A percentile compares a stretch with the other conserved stretches of the same genome.
Evolutionary conservation across 192 early-diverging fungal genomes (phyloP).

Genomic region (Coemansia sp.): DNA sequence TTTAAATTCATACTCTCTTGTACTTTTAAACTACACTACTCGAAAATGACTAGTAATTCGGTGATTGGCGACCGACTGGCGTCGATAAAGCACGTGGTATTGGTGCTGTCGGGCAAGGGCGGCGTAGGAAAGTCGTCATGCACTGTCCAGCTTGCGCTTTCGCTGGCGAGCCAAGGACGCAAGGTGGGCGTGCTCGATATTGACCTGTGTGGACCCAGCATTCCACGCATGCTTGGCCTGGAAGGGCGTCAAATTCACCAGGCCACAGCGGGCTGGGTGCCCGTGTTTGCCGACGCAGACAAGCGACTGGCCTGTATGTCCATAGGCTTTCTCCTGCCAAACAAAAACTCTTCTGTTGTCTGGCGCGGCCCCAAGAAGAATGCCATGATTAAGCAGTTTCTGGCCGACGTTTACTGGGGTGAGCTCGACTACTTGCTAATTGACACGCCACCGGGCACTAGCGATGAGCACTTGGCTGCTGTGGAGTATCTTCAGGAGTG

Average conservation of each 20-base stretch:
- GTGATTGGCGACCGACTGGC: constrained; percentile 41
- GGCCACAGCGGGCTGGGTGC: constrained; percentile 84
- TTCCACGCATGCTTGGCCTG: constrained; percentile 93
- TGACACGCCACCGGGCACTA: constrained; percentile 97
- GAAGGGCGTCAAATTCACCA: constrained; percentile 87
- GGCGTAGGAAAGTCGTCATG: constrained; percentile 96
- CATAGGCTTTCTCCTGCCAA: constrained; percentile 87
- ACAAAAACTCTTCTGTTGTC: constrained; percentile 88
- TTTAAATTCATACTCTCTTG: not conserved
- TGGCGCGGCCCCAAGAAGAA: constrained; percentile 99
- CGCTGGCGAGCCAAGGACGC: constrained; percentile 57
- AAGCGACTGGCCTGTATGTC: constrained; percentile 87
- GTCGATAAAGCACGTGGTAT: constrained; percentile 78
- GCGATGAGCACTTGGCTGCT: constrained; percentile 93
- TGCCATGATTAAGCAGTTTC: constrained; percentile 96
- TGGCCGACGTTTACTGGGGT: constrained; percentile 96
- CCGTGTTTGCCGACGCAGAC: constrained; percentile 65
- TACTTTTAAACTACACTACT: not conserved
- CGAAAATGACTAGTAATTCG: constrained; percentile 33
- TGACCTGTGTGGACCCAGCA: constrained; percentile 94
- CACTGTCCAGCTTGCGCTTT: constrained; percentile 79
- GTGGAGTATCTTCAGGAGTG: constrained; percentile 84
- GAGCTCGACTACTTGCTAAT: constrained; percentile 90
- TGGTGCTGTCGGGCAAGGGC: constrained; percentile 96
- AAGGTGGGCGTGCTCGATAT: constrained; percentile 91